These are phyloP conservation scores for Chlamydomonas eustigma DNA, from an alignment of 139 green algal species.

Conservation along the genomic window DNA sequence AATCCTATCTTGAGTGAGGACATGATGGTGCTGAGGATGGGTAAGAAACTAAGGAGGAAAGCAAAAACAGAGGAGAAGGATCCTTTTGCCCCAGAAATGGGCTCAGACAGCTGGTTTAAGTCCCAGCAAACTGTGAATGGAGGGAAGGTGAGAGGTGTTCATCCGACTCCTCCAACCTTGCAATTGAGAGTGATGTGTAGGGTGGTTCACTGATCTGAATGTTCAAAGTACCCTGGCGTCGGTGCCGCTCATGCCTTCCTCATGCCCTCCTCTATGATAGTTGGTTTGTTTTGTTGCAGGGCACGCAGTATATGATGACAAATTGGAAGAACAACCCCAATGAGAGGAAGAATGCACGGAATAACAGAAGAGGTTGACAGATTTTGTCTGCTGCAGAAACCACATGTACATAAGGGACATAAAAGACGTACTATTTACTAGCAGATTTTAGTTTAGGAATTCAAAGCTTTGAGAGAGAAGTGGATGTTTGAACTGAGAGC, in stretches of 20 bases:
- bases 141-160: slow-evolving; percentile 3
- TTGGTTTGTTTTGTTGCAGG: slow-evolving; percentile 9
- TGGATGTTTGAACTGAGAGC: no score
- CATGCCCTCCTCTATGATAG: background rate
- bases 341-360: slow-evolving; percentile 69
- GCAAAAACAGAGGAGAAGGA: slow-evolving; percentile 45
- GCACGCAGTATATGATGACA: slow-evolving; percentile 17
- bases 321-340: slow-evolving; percentile 78
- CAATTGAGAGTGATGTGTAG: background rate
- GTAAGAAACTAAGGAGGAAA: slow-evolving; percentile 26
- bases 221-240: background rate
- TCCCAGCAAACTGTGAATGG: slow-evolving; percentile 9
- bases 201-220: background rate
- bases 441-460: no score
- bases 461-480: no score
- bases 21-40: slow-evolving; percentile 64
- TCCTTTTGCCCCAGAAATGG: slow-evolving; percentile 72
- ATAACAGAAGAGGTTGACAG: no score
- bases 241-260: background rate
- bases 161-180: no score
- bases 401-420: no score
- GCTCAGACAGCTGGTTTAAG: slow-evolving; percentile 62
- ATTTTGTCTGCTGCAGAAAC: no score
- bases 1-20: slow-evolving; percentile 88
- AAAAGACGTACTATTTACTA: no score